Evolutionary conservation across 208 protist genomes (phyloP).

Genomic region (Leishmania guyanensis): DNA sequence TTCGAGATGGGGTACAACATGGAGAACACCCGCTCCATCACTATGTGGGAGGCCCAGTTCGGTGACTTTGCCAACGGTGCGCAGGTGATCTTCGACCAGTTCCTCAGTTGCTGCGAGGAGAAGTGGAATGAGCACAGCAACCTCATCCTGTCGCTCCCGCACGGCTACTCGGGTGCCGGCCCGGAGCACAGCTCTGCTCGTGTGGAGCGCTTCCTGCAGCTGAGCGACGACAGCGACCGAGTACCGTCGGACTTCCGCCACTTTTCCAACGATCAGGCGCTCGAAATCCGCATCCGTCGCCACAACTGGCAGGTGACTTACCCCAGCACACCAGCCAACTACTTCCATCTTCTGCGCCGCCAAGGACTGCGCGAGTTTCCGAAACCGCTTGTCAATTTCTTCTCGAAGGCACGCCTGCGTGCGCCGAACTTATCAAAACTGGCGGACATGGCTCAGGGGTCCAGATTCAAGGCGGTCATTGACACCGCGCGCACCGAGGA

Average conservation of each 20-base stretch:
- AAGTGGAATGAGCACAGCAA: slow-evolving; percentile 97
- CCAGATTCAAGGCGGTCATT: slow-evolving; percentile 57
- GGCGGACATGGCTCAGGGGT: slow-evolving; percentile 69
- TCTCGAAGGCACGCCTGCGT: slow-evolving; percentile 92
- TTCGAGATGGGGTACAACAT: slow-evolving; percentile 97
- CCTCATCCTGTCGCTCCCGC: slow-evolving; percentile 97
- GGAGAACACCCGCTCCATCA: slow-evolving; percentile 94
- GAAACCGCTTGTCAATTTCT: slow-evolving; percentile 97
- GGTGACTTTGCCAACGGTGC: slow-evolving; percentile 99
- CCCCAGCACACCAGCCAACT: slow-evolving; percentile 97
- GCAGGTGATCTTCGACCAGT: slow-evolving; percentile 99
- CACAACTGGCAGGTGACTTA: slow-evolving; percentile 96
- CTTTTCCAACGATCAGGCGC: slow-evolving; percentile 59
- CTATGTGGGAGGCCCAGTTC: slow-evolving; percentile 99
- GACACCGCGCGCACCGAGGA: slow-evolving; percentile 28
- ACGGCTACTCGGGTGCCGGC: slow-evolving; percentile 98
- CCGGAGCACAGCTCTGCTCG: slow-evolving; percentile 98
- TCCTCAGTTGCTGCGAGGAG: slow-evolving; percentile 90
- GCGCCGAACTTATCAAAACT: slow-evolving; percentile 89
- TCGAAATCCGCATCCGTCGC: slow-evolving; percentile 75
- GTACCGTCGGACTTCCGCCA: slow-evolving; percentile 74
- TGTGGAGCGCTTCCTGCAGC: slow-evolving; percentile 98
- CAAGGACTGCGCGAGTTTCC: slow-evolving; percentile 97
- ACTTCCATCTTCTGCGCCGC: slow-evolving; percentile 98
- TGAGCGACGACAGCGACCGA: slow-evolving; percentile 91